A percentile compares a stretch with the other conserved stretches of the same genome.
Evolutionary conservation across 139 green algal genomes (phyloP).

Genomic region (Tetradesmus obliquus): DNA sequence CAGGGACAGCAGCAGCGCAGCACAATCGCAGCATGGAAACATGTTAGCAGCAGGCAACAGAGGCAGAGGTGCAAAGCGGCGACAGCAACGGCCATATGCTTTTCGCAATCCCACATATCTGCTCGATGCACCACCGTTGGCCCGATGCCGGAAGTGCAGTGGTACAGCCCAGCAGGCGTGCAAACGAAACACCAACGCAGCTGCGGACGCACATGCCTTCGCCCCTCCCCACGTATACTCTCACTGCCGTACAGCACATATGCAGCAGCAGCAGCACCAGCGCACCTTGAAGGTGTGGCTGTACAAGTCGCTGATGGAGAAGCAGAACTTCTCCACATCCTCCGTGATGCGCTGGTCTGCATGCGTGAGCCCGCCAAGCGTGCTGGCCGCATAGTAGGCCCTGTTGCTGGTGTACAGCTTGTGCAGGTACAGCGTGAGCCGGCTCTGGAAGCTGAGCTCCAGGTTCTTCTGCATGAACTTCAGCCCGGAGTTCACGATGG

Average conservation of each 20-base stretch:
- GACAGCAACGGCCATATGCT: too few relatives aligned
- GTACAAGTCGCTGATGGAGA: slow-evolving; percentile 90
- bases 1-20: background rate
- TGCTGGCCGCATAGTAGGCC: slow-evolving; percentile 93
- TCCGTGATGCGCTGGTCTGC: slow-evolving; percentile 95
- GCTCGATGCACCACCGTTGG: too few relatives aligned
- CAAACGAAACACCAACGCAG: too few relatives aligned
- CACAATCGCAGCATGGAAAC: background rate
- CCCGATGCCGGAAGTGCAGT: too few relatives aligned
- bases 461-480: slow-evolving; percentile 96
- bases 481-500: slow-evolving; percentile 89
- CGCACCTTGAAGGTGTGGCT: slow-evolving; percentile 91
- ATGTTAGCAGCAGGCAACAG: background rate
- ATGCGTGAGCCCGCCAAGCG: slow-evolving; percentile 89
- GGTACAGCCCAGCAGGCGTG: too few relatives aligned
- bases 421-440: slow-evolving; percentile 86
- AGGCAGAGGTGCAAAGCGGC: slow-evolving; percentile 8
- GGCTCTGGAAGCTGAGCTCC: slow-evolving; percentile 73
- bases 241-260: slow-evolving; percentile 54
- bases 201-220: too few relatives aligned
- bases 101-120: too few relatives aligned
- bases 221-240: too few relatives aligned
- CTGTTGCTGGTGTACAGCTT: slow-evolving; percentile 86
- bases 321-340: slow-evolving; percentile 96
- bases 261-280: background rate